These are phyloP conservation scores for Hymenoscyphus occultus DNA, from an alignment of 2,329 filamentous ascomycete genomes.

Conservation along the genomic window DNA sequence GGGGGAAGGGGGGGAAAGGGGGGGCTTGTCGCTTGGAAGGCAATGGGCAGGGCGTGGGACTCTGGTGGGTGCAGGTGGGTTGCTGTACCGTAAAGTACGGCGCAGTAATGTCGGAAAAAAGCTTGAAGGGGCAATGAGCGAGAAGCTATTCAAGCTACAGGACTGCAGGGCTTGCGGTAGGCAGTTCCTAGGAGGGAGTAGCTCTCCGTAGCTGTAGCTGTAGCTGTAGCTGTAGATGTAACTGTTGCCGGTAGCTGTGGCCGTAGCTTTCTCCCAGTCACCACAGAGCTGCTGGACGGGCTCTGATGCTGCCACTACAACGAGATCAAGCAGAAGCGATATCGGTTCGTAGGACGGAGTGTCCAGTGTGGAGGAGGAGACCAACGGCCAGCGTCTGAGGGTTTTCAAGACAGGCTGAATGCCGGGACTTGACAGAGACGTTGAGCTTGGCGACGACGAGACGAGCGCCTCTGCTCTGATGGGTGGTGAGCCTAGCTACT, in stretches of 20 bases:
- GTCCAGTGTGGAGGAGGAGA: neutral
- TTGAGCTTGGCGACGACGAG: neutral
- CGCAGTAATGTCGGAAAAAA: slow-evolving; percentile 2
- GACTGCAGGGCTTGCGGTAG: neutral
- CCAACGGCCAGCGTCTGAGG: neutral
- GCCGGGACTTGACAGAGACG: slow-evolving; percentile 1
- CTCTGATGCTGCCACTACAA: neutral
- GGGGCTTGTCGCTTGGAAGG: no score
- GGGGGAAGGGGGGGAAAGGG: no score
- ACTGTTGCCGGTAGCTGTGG: no score
- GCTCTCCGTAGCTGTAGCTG: no score
- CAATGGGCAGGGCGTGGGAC: neutral
- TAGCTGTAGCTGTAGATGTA: no score
- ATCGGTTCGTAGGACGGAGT: neutral
- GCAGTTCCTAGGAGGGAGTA: neutral
- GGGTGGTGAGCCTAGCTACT: neutral
- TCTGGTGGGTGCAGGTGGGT: slow-evolving; percentile 1
- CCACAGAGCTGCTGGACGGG: neutral
- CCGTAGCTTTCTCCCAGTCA: no score
- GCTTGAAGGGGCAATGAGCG: neutral
- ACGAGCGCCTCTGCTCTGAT: neutral
- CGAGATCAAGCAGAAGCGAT: neutral
- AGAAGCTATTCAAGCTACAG: neutral
- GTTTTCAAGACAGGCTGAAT: slow-evolving; percentile 2
- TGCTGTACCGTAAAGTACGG: neutral